Evolutionary conservation across 2,329 filamentous ascomycete genomes (phyloP).

Genomic region (Xylaria multiplex): DNA sequence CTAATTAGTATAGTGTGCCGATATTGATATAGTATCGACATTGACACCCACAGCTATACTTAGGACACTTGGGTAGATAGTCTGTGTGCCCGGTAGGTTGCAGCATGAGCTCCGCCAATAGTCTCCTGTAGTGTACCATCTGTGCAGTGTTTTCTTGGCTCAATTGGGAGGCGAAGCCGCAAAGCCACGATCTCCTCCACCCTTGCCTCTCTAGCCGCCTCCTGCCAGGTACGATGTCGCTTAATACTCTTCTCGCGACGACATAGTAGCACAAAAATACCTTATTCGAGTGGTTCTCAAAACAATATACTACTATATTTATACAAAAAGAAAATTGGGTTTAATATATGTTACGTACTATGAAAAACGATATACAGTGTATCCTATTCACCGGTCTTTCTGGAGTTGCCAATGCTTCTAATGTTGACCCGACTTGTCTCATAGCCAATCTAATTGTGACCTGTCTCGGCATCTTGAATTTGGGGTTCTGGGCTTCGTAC

Average conservation of each 20-base stretch:
- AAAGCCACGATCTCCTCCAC: slow-evolving; percentile 2
- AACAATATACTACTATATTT: neutral
- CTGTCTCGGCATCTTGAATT: slow-evolving; percentile 14
- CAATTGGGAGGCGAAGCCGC: neutral
- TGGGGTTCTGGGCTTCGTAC: neutral
- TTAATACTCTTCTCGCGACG: neutral
- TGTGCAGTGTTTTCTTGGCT: neutral
- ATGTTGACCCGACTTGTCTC: neutral
- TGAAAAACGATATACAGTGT: neutral
- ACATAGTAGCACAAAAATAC: too few species aligned
- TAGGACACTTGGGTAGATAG: too few species aligned
- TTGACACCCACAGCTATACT: slow-evolving; percentile 4
- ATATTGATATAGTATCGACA: neutral
- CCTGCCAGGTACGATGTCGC: slow-evolving; percentile 1
- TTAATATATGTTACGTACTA: neutral
- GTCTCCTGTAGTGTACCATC: neutral
- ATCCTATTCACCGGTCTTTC: neutral
- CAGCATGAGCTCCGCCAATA: slow-evolving; percentile 17
- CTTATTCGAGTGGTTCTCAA: too few species aligned
- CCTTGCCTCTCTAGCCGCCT: neutral
- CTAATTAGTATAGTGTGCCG: neutral
- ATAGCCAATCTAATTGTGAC: slow-evolving; percentile 6
- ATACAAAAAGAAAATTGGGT: neutral
- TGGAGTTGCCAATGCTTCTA: neutral
- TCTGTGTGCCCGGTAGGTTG: slow-evolving; percentile 2